phyloP scores from a whole-genome alignment of 139 green algal genomes.

The Deuterostichococcus epilithicus region DNA sequence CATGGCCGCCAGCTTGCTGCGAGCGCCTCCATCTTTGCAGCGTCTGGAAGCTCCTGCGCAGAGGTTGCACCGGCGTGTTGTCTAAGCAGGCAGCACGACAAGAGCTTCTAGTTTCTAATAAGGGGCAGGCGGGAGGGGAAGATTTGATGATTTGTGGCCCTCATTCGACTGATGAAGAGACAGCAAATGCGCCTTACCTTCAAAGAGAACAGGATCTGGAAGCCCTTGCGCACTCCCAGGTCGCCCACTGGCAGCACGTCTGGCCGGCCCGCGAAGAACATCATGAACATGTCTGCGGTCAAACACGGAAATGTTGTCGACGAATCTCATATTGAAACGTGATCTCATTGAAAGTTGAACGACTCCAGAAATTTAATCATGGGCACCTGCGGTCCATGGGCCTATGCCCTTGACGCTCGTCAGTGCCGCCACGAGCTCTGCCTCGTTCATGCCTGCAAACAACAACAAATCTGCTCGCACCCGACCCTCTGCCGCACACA shows the following conservation, averaged over 20 bases:
- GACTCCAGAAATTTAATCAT: too few relatives aligned
- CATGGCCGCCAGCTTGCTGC: constrained; percentile 44
- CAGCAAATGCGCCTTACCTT: constrained; percentile 8
- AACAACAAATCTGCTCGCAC: background rate
- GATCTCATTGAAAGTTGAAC: too few relatives aligned
- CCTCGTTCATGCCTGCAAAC: constrained; percentile 28
- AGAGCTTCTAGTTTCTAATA: background rate
- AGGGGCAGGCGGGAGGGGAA: background rate
- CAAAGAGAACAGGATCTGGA: constrained; percentile 31
- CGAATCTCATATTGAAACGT: constrained; percentile 20
- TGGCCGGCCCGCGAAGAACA: constrained; percentile 49
- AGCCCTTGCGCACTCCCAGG: constrained; percentile 51
- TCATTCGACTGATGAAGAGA: background rate
- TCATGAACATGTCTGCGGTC: constrained; percentile 39
- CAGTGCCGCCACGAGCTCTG: constrained; percentile 19
- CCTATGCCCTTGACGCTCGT: constrained; percentile 41
- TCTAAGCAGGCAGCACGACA: background rate
- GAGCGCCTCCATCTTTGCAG: constrained; percentile 40
- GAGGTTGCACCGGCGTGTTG: background rate
- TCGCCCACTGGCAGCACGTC: constrained; percentile 59
- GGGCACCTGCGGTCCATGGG: constrained; percentile 13
- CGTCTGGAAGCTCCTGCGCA: constrained; percentile 23
- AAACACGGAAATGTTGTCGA: too few relatives aligned
- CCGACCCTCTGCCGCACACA: too few relatives aligned
- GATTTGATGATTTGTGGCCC: background rate